Percentiles rank a stretch among this genome's conserved stretches.
Conservation (phyloP, 495 filamentous ascomycete genomes). For the Penicillium cataractarum region DNA sequence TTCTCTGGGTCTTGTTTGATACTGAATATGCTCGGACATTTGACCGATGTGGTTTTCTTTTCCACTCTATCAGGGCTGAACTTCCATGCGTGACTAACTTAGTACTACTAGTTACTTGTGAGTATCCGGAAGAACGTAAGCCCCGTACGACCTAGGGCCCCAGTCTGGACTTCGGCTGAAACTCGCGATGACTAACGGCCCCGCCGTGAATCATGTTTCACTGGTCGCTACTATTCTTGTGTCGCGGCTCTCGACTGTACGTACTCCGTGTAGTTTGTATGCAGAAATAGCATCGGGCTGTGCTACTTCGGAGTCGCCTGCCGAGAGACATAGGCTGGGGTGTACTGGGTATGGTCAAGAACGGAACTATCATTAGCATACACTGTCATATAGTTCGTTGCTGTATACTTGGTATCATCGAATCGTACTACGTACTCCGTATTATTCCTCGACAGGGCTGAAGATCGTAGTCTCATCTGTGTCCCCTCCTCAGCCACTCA, state of each 20-base stretch:
- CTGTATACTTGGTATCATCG: background rate
- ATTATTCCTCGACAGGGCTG: slow-evolving; percentile 34
- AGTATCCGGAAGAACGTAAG: background rate
- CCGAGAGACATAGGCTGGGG: background rate
- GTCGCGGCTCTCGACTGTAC: slow-evolving; percentile 1
- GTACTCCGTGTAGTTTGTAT: background rate
- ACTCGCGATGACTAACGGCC: slow-evolving; percentile 6
- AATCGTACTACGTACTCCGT: background rate
- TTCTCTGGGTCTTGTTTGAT: background rate
- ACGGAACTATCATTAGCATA: background rate
- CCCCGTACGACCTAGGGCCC: background rate
- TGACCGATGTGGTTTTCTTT: background rate
- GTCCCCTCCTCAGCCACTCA: slow-evolving; percentile 30
- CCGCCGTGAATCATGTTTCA: slow-evolving; percentile 8
- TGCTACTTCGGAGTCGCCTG: background rate
- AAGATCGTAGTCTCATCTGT: slow-evolving; percentile 19
- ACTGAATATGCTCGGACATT: background rate
- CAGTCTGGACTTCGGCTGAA: slow-evolving; percentile 1
- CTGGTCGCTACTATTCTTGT: slow-evolving; percentile 15
- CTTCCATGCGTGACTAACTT: background rate
- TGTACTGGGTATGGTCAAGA: background rate
- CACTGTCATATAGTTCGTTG: background rate
- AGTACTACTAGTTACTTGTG: too few relatives aligned
- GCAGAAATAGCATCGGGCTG: slow-evolving; percentile 6
- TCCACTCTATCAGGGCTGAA: background rate